Evolutionary conservation across 2,329 filamentous ascomycete species (phyloP).

Genomic region (Alternaria dauci): DNA sequence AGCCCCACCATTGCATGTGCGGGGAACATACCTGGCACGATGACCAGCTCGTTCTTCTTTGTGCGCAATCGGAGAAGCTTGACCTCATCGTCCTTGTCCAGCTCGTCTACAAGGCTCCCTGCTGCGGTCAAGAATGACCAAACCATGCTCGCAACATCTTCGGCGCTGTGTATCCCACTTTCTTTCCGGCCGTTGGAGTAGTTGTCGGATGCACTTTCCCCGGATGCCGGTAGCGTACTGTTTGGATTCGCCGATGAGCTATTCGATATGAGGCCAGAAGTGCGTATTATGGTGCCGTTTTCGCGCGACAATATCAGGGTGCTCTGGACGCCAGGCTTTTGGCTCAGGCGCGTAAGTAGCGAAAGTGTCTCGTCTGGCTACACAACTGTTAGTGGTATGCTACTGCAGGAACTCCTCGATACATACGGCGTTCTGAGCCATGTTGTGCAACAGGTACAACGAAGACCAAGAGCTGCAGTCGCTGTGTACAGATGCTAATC

Average conservation of each 20-base stretch:
- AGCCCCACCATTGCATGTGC: not conserved
- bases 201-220: conserved; percentile 40
- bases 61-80: conserved; percentile 79
- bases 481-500: conserved; percentile 16
- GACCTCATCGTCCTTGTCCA: conserved; percentile 80
- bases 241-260: conserved; percentile 61
- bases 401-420: not conserved
- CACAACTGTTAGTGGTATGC: conserved; percentile 1
- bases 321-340: conserved; percentile 81
- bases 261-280: conserved; percentile 72
- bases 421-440: conserved; percentile 44
- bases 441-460: conserved; percentile 14
- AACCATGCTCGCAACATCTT: conserved; percentile 78
- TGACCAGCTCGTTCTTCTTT: conserved; percentile 85
- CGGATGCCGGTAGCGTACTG: conserved; percentile 47
- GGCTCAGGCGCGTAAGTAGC: conserved; percentile 73
- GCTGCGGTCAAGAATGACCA: conserved; percentile 78
- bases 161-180: conserved; percentile 66
- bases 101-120: conserved; percentile 72
- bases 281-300: conserved; percentile 77
- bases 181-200: conserved; percentile 50
- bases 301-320: conserved; percentile 77
- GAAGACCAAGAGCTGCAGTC: conserved; percentile 10
- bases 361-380: conserved; percentile 67
- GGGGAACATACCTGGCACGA: conserved; percentile 67